These are phyloP conservation scores for Paratinospora sagittata DNA, from an alignment of 164 flowering plant genomes.

Conservation along the genomic window DNA sequence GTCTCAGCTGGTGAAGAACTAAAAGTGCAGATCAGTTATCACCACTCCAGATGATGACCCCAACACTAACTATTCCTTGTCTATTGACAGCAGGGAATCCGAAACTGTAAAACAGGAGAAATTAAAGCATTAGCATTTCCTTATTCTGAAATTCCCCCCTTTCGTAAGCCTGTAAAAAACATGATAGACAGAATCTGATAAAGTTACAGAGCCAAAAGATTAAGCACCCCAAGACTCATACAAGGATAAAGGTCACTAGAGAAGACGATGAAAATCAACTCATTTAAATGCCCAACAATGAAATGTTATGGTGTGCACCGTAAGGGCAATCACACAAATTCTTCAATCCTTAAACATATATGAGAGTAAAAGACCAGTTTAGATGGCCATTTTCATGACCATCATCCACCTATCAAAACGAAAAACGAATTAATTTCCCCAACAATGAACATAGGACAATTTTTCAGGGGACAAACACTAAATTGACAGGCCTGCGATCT, in stretches of 20 bases:
- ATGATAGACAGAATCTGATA: background rate
- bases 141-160: background rate
- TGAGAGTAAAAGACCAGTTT: no score
- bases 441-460: no score
- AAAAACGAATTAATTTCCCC: background rate
- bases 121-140: background rate
- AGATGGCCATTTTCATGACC: no score
- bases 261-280: background rate
- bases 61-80: conserved; percentile 9
- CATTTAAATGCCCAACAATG: no score
- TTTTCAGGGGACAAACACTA: background rate
- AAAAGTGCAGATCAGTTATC: background rate
- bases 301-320: background rate
- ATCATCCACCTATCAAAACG: background rate
- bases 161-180: background rate
- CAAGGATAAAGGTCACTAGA: background rate
- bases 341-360: no score
- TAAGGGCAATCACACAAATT: background rate
- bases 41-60: background rate
- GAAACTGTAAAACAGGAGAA: conserved; percentile 2
- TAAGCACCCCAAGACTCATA: background rate
- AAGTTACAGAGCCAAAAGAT: background rate
- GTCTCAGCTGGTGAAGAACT: background rate
- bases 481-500: background rate
- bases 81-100: background rate